phyloP scores from a whole-genome alignment of 2,329 filamentous ascomycete genomes.

The Trichoderma pleuroti region DNA sequence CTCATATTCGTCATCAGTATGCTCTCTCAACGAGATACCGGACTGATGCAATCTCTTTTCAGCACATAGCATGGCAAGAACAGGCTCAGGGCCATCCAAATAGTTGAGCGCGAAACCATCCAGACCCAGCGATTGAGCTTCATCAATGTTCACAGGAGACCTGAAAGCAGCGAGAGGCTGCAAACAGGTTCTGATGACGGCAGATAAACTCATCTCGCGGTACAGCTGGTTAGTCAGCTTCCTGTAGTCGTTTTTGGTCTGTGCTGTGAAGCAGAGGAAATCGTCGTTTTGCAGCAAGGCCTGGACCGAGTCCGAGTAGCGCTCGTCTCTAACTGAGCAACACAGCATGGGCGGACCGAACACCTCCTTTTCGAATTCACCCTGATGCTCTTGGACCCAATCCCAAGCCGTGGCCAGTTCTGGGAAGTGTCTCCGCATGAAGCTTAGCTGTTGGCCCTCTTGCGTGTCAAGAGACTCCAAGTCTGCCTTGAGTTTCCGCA shows the following conservation, averaged over 20 bases:
- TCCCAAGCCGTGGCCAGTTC: slow-evolving; percentile 71
- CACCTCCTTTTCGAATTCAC: slow-evolving; percentile 69
- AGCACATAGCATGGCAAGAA: slow-evolving; percentile 83
- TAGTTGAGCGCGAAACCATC: slow-evolving; percentile 78
- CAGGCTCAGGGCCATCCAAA: slow-evolving; percentile 73
- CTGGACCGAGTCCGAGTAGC: slow-evolving; percentile 57
- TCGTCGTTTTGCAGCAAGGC: slow-evolving; percentile 49
- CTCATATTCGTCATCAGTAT: slow-evolving; percentile 66
- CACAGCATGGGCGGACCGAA: slow-evolving; percentile 77
- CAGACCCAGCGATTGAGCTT: slow-evolving; percentile 61
- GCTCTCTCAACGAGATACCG: slow-evolving; percentile 60
- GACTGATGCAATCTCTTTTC: slow-evolving; percentile 66
- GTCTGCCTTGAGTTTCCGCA: slow-evolving; percentile 42
- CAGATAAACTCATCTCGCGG: slow-evolving; percentile 60
- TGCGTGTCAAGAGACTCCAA: slow-evolving; percentile 65
- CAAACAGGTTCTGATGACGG: slow-evolving; percentile 65
- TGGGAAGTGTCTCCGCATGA: slow-evolving; percentile 56
- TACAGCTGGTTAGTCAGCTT: slow-evolving; percentile 66
- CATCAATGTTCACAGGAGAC: slow-evolving; percentile 50
- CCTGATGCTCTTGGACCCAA: slow-evolving; percentile 73
- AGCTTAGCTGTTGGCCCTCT: slow-evolving; percentile 67
- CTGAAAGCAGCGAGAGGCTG: slow-evolving; percentile 53
- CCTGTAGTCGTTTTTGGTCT: slow-evolving; percentile 70
- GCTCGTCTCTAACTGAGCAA: slow-evolving; percentile 72
- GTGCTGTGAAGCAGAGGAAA: slow-evolving; percentile 69